A percentile compares a stretch with the other conserved stretches of the same genome.
phyloP scores from a whole-genome alignment of 2,329 filamentous ascomycete genomes.

The Penicillium griseofulvum region DNA sequence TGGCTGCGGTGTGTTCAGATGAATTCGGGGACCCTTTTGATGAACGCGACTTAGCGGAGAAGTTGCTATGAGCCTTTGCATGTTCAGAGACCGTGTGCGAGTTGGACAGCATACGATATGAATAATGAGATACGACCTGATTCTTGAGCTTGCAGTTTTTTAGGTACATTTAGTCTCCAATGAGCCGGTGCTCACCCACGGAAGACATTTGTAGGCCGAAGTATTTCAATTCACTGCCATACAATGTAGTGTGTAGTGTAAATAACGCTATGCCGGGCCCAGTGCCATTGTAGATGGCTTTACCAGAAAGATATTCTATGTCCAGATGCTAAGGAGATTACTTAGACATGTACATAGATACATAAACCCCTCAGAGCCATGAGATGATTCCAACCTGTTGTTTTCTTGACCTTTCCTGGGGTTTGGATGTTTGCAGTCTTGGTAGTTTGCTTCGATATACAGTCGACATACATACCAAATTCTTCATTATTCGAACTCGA shows the following conservation, averaged over 20 bases:
- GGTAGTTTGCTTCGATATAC: not conserved
- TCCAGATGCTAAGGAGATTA: not conserved
- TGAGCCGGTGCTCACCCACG: not conserved
- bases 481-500: not conserved
- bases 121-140: slow-evolving; percentile 29
- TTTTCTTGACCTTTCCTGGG: not conserved
- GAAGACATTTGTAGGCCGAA: too few relatives aligned
- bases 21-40: slow-evolving; percentile 49
- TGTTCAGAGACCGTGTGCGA: slow-evolving; percentile 3
- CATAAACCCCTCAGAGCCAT: not conserved
- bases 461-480: too few relatives aligned
- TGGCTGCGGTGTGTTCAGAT: slow-evolving; percentile 27
- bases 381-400: not conserved
- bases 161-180: too few relatives aligned
- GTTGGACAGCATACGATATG: slow-evolving; percentile 12
- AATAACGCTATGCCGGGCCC: too few relatives aligned
- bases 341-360: not conserved
- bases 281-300: not conserved
- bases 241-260: too few relatives aligned
- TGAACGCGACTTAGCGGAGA: slow-evolving; percentile 38
- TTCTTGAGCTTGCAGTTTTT: not conserved
- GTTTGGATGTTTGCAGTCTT: not conserved
- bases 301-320: not conserved
- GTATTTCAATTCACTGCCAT: not conserved
- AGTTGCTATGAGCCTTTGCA: slow-evolving; percentile 14